Conservation (phyloP, 2,329 filamentous ascomycete species). For the Thermothelomyces thermophilus region DNA sequence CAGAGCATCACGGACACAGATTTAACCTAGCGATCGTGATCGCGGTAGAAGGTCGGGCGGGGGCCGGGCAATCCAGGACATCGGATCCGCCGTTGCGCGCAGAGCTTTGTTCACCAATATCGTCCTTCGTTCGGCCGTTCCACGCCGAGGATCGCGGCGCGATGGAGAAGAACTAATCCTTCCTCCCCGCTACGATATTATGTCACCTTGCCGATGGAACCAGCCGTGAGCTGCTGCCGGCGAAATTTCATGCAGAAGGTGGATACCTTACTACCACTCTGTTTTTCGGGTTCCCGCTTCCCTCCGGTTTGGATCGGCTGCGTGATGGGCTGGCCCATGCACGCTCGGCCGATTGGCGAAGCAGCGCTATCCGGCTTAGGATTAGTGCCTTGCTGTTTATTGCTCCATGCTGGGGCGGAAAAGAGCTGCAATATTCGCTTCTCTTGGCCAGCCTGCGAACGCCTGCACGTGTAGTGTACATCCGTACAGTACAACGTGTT, state of each 20-base stretch:
- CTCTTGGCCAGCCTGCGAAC: too few relatives aligned
- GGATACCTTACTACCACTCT: neutral
- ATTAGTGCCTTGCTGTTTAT: too few relatives aligned
- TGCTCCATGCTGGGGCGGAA: too few relatives aligned
- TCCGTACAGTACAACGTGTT: too few relatives aligned
- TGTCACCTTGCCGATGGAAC: conserved; percentile 14
- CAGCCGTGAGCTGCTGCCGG: neutral
- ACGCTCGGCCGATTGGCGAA: conserved; percentile 5
- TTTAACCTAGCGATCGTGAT: conserved; percentile 7
- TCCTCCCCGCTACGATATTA: conserved; percentile 10
- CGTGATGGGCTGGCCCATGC: conserved; percentile 4
- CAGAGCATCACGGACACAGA: conserved; percentile 16
- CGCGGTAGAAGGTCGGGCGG: conserved; percentile 2
- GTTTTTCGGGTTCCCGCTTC: neutral
- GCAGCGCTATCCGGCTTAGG: neutral
- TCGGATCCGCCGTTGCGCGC: conserved; percentile 8
- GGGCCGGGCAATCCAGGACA: conserved; percentile 5
- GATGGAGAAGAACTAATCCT: conserved; percentile 1
- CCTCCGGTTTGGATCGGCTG: conserved; percentile 11
- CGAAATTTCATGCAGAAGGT: conserved; percentile 12
- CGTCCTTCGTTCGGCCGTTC: neutral
- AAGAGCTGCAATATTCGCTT: too few relatives aligned
- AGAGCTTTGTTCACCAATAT: neutral
- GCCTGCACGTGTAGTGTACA: too few relatives aligned
- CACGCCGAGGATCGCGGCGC: neutral